Conservation (phyloP, 1,139 yeast genomes). For the Yamadazyma atlantica region DNA sequence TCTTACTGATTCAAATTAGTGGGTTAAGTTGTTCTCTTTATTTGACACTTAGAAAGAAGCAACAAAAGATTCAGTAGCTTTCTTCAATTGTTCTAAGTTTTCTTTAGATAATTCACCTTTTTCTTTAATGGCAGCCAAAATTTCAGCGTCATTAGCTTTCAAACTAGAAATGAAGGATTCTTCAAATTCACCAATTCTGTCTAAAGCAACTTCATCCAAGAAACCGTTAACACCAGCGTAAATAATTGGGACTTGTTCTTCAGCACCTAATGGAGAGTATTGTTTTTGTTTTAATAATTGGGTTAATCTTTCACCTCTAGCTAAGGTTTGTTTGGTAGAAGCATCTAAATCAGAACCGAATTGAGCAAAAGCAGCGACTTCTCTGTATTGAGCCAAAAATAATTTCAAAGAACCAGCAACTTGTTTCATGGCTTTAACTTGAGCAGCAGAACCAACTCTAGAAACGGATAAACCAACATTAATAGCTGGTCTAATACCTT, state of each 20-base stretch:
- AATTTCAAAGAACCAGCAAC: constrained; percentile 99
- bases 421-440: constrained; percentile 99
- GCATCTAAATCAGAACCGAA: constrained; percentile 99
- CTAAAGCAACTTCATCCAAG: constrained; percentile 85
- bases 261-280: constrained; percentile 95
- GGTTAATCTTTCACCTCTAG: constrained; percentile 99
- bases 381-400: constrained; percentile 99
- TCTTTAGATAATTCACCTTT: constrained; percentile 93
- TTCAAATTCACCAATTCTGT: constrained; percentile 91
- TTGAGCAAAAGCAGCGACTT: constrained; percentile 99
- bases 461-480: constrained; percentile 99
- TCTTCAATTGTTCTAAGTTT: constrained; percentile 80
- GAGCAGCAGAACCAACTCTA: constrained; percentile 99
- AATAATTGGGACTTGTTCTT: constrained; percentile 98
- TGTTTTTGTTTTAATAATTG: constrained; percentile 98
- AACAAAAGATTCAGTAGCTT: constrained; percentile 88
- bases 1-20: too few relatives aligned
- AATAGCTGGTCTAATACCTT: constrained; percentile 99
- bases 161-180: constrained; percentile 86
- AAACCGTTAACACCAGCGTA: constrained; percentile 99
- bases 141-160: constrained; percentile 84
- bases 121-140: constrained; percentile 80
- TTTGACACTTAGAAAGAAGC: constrained; percentile 77
- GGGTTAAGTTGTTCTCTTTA: too few relatives aligned
- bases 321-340: constrained; percentile 97